Evolutionary conservation across 2,329 filamentous ascomycete genomes (phyloP).

Genomic region (Tolypocladium amazonense): DNA sequence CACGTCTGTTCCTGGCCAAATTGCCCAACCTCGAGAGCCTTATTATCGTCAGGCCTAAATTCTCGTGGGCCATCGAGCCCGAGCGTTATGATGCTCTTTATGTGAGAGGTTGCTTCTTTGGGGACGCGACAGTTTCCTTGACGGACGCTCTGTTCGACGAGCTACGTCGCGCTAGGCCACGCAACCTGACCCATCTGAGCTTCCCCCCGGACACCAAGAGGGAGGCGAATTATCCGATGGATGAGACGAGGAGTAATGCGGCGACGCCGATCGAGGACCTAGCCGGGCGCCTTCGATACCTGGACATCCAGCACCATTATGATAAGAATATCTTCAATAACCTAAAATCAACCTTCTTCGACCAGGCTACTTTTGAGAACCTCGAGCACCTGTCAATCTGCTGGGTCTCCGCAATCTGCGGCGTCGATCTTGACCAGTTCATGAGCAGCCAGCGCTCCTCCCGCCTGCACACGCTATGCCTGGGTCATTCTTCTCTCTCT

Average conservation of each 20-base stretch:
- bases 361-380: not conserved
- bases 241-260: not conserved
- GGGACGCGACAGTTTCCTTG: too few relatives aligned
- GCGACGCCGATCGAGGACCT: not conserved
- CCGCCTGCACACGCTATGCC: not conserved
- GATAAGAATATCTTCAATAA: too few relatives aligned
- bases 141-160: not conserved
- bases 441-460: not conserved
- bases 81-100: too few relatives aligned
- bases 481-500: not conserved
- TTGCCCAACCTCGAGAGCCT: too few relatives aligned
- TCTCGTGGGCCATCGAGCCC: not conserved
- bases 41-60: too few relatives aligned
- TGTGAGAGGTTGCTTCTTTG: too few relatives aligned
- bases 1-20: too few relatives aligned
- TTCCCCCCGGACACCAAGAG: fast-evolving
- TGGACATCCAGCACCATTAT: not conserved
- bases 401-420: too few relatives aligned
- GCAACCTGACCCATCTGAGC: not conserved
- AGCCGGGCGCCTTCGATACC: not conserved
- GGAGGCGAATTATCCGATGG: too few relatives aligned
- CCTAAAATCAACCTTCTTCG: not conserved
- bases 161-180: not conserved
- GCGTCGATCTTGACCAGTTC: not conserved
- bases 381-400: not conserved